Conservation (phyloP, 192 early-diverging fungal species). For the Anaeromyces robustus region DNA sequence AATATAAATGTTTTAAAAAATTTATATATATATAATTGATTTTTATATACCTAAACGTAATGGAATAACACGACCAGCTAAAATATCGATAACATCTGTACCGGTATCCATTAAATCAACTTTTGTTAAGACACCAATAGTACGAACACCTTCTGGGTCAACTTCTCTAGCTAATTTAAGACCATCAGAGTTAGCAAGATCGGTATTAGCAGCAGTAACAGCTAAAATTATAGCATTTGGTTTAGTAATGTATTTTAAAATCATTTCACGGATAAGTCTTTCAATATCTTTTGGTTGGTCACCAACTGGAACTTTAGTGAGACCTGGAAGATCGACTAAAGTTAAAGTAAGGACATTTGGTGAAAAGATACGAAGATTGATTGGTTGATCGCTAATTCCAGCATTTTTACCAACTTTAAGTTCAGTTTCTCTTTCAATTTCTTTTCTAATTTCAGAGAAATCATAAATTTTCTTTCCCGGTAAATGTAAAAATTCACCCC, state of each 20-base stretch:
- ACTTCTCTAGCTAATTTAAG: conserved; percentile 94
- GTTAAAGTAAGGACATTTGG: conserved; percentile 98
- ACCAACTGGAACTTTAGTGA: conserved; percentile 97
- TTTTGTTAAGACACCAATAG: conserved; percentile 99
- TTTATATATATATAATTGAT: too few species aligned
- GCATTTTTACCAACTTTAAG: conserved; percentile 23
- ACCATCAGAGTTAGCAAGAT: conserved; percentile 99
- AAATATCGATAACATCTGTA: conserved; percentile 98
- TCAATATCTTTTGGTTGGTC: conserved; percentile 99
- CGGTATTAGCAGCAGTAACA: conserved; percentile 94
- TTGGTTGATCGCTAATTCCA: conserved; percentile 88
- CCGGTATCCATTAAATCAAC: conserved; percentile 99
- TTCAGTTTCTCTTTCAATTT: conserved; percentile 88
- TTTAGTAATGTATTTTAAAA: conserved; percentile 93
- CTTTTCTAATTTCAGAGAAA: conserved; percentile 94
- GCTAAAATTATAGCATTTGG: conserved; percentile 95
- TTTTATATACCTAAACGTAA: conserved; percentile 62
- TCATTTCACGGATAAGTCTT: conserved; percentile 95
- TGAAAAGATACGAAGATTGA: conserved; percentile 94
- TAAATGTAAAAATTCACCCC: conserved; percentile 98
- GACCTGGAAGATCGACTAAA: conserved; percentile 93
- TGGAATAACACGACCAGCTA: conserved; percentile 92
- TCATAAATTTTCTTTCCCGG: conserved; percentile 92
- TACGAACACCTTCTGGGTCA: conserved; percentile 95
- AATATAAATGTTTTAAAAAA: too few species aligned